These are phyloP conservation scores for Phaeosphaeria sp. DNA, from an alignment of 2,329 filamentous ascomycete genomes.

Conservation along the genomic window DNA sequence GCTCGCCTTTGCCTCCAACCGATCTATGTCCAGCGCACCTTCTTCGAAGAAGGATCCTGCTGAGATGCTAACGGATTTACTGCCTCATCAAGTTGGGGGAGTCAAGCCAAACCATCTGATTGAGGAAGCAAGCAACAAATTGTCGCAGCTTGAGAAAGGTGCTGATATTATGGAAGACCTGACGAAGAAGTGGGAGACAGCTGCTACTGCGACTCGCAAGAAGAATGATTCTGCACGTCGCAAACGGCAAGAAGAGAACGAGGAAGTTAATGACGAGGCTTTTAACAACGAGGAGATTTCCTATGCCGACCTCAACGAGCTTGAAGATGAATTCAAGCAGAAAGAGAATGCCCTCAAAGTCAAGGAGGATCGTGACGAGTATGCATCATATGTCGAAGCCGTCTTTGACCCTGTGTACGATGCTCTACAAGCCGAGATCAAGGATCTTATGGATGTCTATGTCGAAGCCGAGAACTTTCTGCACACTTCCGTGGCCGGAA, in stretches of 20 bases:
- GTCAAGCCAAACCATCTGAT: constrained; percentile 22
- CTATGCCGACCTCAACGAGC: constrained; percentile 62
- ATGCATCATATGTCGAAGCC: constrained; percentile 56
- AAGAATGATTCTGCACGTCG: constrained; percentile 57
- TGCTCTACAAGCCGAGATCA: constrained; percentile 58
- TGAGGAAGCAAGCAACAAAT: constrained; percentile 25
- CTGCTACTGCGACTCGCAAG: constrained; percentile 52
- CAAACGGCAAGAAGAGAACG: constrained; percentile 59
- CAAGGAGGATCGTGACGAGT: constrained; percentile 60
- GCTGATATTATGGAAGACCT: constrained; percentile 28
- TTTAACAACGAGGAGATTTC: constrained; percentile 65
- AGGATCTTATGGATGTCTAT: constrained; percentile 55
- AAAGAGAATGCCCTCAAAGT: constrained; percentile 58
- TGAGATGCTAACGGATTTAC: constrained; percentile 23
- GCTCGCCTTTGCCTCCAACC: constrained; percentile 26
- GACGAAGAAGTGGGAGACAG: constrained; percentile 53
- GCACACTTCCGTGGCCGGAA: constrained; percentile 29
- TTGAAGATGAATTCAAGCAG: constrained; percentile 63
- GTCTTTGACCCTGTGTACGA: constrained; percentile 60
- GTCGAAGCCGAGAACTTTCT: constrained; percentile 42
- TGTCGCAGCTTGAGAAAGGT: constrained; percentile 22
- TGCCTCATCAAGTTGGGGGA: constrained; percentile 25
- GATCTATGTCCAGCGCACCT: constrained; percentile 15
- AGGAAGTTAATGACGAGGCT: constrained; percentile 59
- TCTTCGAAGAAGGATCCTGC: constrained; percentile 21